These are phyloP conservation scores for Deakozyma indianensis DNA, from an alignment of 805 yeast genomes.

Conservation along the genomic window DNA sequence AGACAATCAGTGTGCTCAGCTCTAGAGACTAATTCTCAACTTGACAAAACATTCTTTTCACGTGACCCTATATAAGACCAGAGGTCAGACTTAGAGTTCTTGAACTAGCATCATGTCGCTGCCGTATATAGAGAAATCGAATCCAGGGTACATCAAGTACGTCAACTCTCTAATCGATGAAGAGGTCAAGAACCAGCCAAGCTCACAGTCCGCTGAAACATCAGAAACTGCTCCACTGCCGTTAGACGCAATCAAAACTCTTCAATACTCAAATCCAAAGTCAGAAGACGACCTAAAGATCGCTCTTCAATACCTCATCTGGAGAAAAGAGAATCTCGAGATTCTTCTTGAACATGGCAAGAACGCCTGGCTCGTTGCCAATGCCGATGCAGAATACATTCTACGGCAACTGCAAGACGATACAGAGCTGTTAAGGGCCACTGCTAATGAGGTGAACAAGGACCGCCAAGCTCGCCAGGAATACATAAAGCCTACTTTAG, in stretches of 20 bases:
- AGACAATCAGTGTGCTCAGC: too few species aligned
- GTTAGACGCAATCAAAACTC: not conserved
- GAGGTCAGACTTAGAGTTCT: too few species aligned
- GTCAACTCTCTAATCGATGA: not conserved
- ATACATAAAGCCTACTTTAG: not conserved
- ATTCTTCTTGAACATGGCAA: not conserved
- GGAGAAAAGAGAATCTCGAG: not conserved
- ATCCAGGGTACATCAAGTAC: not conserved
- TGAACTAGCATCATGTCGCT: too few species aligned
- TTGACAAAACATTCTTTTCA: too few species aligned
- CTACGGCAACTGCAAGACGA: not conserved
- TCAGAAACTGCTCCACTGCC: not conserved
- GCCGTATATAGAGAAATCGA: not conserved
- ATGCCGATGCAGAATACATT: not conserved
- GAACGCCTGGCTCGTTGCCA: not conserved
- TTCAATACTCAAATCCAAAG: not conserved
- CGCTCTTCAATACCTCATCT: not conserved
- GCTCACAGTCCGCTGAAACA: not conserved
- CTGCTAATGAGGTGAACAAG: not conserved
- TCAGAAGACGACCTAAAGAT: not conserved
- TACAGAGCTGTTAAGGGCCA: not conserved
- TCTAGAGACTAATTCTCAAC: too few species aligned
- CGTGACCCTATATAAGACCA: too few species aligned
- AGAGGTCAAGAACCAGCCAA: not conserved
- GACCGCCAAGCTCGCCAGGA: not conserved